A percentile compares a stretch with the other conserved stretches of the same genome.
phyloP scores from a whole-genome alignment of 441 rosid genomes.

The Theobroma grandiflorum region DNA sequence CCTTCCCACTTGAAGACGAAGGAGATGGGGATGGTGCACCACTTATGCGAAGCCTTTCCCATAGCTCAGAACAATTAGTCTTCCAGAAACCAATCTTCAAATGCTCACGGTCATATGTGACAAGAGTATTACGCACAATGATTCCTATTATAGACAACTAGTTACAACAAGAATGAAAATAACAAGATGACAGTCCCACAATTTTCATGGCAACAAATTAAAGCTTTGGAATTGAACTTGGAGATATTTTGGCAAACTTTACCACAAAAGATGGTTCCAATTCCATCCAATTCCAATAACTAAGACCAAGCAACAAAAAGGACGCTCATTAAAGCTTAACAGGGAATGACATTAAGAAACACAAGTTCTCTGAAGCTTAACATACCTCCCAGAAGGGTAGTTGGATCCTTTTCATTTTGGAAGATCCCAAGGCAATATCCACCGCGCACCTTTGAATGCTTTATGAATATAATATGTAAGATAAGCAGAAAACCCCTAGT shows the following conservation, averaged over 20 bases:
- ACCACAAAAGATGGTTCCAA: background rate
- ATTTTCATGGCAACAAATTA: background rate
- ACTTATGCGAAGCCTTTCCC: constrained; percentile 70
- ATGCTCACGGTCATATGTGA: constrained; percentile 84
- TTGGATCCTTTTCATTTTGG: constrained; percentile 86
- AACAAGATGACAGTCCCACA: background rate
- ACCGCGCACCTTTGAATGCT: constrained; percentile 87
- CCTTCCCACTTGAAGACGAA: constrained; percentile 43
- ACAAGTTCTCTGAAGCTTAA: constrained; percentile 2
- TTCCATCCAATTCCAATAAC: background rate
- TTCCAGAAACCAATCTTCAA: constrained; percentile 92
- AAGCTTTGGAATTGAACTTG: constrained; percentile 3
- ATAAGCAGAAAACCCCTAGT: constrained; percentile 28
- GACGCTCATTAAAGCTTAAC: background rate
- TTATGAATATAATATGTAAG: constrained; percentile 31
- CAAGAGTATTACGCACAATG: constrained; percentile 86
- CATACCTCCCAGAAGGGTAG: constrained; percentile 94
- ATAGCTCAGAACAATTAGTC: constrained; percentile 91
- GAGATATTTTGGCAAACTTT: background rate
- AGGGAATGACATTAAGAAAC: background rate
- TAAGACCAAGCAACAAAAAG: background rate
- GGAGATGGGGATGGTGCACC: constrained; percentile 50
- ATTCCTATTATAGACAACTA: constrained; percentile 58
- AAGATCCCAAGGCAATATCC: constrained; percentile 94
- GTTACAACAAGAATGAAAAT: background rate